phyloP scores from a whole-genome alignment of 768 basidiomycete genomes.

The Rhodotorula taiwanensis region DNA sequence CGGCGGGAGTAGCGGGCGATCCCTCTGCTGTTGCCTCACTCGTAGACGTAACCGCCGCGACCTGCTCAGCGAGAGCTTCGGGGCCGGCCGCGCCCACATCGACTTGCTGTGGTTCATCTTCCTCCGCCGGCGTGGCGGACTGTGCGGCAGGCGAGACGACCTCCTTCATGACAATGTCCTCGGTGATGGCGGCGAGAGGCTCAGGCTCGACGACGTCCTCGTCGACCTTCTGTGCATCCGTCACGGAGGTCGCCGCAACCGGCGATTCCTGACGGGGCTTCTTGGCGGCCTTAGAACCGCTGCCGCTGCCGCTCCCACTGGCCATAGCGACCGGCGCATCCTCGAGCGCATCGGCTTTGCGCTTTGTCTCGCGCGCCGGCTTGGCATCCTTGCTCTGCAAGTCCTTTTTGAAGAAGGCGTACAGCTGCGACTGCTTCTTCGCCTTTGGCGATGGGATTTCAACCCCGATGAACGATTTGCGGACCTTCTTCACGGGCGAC shows the following conservation, averaged over 20 bases:
- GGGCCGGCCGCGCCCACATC: neutral
- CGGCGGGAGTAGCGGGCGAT: neutral
- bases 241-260: neutral
- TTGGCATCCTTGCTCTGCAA: neutral
- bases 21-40: neutral
- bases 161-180: neutral
- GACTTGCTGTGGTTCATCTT: too few species aligned
- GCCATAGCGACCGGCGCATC: too few species aligned
- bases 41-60: neutral
- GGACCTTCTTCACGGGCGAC: neutral
- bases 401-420: neutral
- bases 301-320: neutral
- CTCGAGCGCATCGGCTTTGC: too few species aligned
- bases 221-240: neutral
- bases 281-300: too few species aligned
- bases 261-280: too few species aligned
- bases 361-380: neutral
- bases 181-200: neutral
- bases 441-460: neutral
- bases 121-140: neutral
- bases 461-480: conserved; percentile 1
- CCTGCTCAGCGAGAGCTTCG: neutral
- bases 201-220: neutral
- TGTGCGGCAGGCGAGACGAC: neutral
- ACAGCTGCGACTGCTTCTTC: conserved; percentile 8